Conservation (phyloP, 2,329 filamentous ascomycete genomes). For the Penicillium sp. region DNA sequence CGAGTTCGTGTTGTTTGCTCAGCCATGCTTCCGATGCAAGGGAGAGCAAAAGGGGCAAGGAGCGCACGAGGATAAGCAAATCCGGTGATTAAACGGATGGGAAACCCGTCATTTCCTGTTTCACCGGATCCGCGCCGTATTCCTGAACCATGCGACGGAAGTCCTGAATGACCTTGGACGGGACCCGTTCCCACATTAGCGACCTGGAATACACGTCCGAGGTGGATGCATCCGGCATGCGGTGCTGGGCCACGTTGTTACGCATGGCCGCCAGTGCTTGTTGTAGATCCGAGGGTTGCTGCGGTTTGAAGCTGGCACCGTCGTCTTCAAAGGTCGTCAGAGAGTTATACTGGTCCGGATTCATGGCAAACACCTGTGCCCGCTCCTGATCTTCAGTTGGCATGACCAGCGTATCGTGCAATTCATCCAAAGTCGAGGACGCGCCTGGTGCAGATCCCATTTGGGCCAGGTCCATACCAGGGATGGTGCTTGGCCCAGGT, state of each 20-base stretch:
- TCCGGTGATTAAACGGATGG: conserved; percentile 6
- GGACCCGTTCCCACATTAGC: conserved; percentile 89
- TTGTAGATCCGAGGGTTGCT: conserved; percentile 41
- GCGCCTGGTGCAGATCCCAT: conserved; percentile 29
- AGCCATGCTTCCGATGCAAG: neutral
- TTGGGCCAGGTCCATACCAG: conserved; percentile 36
- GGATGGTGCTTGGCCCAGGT: conserved; percentile 31
- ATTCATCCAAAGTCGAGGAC: conserved; percentile 52
- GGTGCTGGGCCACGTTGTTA: conserved; percentile 59
- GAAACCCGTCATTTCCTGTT: conserved; percentile 27
- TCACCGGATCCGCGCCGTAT: conserved; percentile 44
- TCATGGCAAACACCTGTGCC: conserved; percentile 81
- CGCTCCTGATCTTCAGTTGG: conserved; percentile 79
- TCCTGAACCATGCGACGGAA: conserved; percentile 89
- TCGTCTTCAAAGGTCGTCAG: conserved; percentile 63
- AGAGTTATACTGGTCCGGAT: conserved; percentile 80
- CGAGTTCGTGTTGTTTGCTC: conserved; percentile 1
- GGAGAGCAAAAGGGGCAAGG: conserved; percentile 1
- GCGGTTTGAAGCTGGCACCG: conserved; percentile 33
- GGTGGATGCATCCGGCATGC: conserved; percentile 48
- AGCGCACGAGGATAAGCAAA: neutral
- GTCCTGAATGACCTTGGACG: conserved; percentile 81
- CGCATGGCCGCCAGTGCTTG: conserved; percentile 75
- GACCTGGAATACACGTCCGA: conserved; percentile 91
- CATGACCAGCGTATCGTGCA: conserved; percentile 63